Base-by-base conservation (phyloP, 768 basidiomycete species). In the Kockovaella imperatae region DNA sequence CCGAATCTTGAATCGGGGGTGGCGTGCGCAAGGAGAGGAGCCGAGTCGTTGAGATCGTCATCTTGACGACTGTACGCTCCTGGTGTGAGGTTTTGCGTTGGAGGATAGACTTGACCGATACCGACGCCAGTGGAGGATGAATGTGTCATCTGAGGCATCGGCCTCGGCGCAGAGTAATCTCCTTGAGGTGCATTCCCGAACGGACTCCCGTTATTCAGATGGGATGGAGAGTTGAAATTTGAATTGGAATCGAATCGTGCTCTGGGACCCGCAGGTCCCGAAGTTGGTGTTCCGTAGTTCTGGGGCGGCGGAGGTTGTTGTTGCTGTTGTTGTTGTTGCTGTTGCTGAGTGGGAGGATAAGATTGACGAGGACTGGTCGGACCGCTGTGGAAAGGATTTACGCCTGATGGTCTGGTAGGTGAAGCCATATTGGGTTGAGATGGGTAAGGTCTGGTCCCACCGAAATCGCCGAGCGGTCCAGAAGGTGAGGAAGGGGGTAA, bases 21-120 rank as follows among this genome's bases (percentile, higher is more conserved):
- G 14, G 64, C 60, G 32, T 62, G 60, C 4, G 53, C 31, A 0
- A 66, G 52, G 2, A 66, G 47, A 1, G 64, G 64, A n/a, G 64
- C 64, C 28, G 57, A 60, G 42, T 66, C 64, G 43, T 66, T 62
- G 23, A 54, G 42, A 47, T 66, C 64, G 28, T 60, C 64, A 28
- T 60, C 58, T 29, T 35, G 50, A 30, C 20, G 24, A 18, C 45
- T 18, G 29, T 31, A 45, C 17, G 20, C 30, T 26, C 42, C 42
- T 3, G 42, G 42, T 24, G 42, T 18, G n/a, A n/a, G n/a, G n/a
- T n/a, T n/a, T n/a, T n/a, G n/a, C n/a, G n/a, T n/a, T n/a, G n/a
- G n/a, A n/a, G n/a, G n/a, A n/a, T n/a, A n/a, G n/a, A n/a, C n/a
- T n/a, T n/a, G n/a, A n/a, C n/a, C n/a, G n/a, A n/a, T n/a, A n/a